Evolutionary conservation across 441 rosid genomes (phyloP).

Genomic region (Pelargonium myrrhifolium): DNA sequence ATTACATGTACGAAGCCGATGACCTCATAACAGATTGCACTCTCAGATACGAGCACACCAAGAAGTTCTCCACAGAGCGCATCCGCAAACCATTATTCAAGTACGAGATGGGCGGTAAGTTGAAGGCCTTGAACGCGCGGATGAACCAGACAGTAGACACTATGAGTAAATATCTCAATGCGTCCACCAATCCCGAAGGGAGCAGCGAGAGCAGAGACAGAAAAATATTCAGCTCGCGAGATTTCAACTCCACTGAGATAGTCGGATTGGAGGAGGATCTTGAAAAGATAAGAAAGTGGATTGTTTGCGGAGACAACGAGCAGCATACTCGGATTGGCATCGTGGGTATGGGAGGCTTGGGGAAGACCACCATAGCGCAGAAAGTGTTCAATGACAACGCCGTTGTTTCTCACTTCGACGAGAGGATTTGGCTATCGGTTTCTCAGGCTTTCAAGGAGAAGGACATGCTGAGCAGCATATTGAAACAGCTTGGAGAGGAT

Average conservation of each 20-base stretch:
- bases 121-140: background rate
- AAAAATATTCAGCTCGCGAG: background rate
- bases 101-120: background rate
- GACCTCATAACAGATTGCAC: background rate
- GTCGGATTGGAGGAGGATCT: background rate
- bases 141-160: background rate
- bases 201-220: background rate
- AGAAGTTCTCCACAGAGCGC: background rate
- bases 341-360: slow-evolving; percentile 5
- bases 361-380: slow-evolving; percentile 3
- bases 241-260: background rate
- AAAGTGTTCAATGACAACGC: background rate
- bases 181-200: background rate
- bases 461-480: background rate
- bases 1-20: background rate
- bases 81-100: background rate
- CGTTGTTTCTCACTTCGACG: background rate
- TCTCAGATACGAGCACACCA: background rate
- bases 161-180: background rate
- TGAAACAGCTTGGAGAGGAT: background rate
- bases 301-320: background rate
- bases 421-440: slow-evolving; percentile 1
- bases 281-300: background rate
- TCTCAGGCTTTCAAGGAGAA: background rate
- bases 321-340: background rate